phyloP scores from a whole-genome alignment of 1,284 basidiomycete species.

The Meira miltonrushii region DNA sequence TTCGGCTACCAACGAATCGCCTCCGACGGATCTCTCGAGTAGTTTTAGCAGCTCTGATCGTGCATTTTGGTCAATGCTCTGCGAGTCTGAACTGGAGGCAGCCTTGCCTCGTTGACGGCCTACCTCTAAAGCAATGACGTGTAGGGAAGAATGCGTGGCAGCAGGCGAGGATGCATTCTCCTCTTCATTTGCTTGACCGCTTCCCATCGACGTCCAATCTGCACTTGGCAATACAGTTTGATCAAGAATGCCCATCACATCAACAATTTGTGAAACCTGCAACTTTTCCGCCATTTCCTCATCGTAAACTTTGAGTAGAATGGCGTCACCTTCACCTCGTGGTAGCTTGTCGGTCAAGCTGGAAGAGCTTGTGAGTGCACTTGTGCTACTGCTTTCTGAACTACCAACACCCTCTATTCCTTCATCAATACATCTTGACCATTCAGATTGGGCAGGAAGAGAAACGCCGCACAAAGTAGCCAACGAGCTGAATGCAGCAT shows the following conservation, averaged over 20 bases:
- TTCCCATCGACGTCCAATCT: conserved; percentile 3
- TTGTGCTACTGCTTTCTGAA: background rate
- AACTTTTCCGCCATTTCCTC: conserved; percentile 36
- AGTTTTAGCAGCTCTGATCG: no score
- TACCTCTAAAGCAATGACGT: conserved; percentile 20
- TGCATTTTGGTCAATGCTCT: no score
- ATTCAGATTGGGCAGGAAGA: conserved; percentile 7
- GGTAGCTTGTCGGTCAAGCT: background rate
- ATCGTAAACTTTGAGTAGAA: conserved; percentile 33
- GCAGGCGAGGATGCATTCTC: background rate
- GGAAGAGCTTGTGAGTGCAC: background rate
- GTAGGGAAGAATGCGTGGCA: background rate
- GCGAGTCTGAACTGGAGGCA: no score
- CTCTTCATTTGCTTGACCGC: background rate
- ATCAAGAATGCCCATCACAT: conserved; percentile 43
- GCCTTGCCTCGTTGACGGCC: no score
- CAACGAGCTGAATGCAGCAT: background rate
- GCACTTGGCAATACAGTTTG: conserved; percentile 13
- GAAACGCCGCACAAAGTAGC: conserved; percentile 5
- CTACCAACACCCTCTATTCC: background rate
- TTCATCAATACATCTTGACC: background rate
- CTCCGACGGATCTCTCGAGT: conserved; percentile 17
- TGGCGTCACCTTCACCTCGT: background rate
- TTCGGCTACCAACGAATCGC: conserved; percentile 61
- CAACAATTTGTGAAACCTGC: conserved; percentile 41